Percentiles rank a stretch among this genome's conserved stretches.
Conservation (phyloP, 441 rosid genomes). For the Pelargonium citronellum region DNA sequence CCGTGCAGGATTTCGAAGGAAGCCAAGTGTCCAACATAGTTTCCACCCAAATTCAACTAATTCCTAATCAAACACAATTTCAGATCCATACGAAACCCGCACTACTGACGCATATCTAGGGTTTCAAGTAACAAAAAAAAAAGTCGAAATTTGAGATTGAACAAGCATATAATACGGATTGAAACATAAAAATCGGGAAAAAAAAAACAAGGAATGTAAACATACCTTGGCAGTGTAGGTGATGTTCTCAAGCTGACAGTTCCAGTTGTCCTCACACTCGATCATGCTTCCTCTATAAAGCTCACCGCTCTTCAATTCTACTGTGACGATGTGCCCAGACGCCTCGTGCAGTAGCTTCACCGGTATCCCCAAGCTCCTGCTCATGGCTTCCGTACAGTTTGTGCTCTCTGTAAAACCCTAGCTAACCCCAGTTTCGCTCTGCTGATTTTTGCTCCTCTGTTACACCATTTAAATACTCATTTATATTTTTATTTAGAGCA, state of each 20-base stretch:
- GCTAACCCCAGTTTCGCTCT: neutral
- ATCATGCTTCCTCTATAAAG: slow-evolving; percentile 29
- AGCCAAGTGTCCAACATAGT: too few relatives aligned
- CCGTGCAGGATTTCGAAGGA: too few relatives aligned
- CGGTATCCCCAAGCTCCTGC: slow-evolving; percentile 30
- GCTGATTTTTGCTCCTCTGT: neutral
- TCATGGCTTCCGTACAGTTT: slow-evolving; percentile 18
- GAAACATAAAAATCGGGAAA: neutral
- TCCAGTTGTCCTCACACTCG: slow-evolving; percentile 34
- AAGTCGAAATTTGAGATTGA: neutral
- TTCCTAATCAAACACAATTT: neutral
- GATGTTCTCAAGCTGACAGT: slow-evolving; percentile 31
- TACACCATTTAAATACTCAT: neutral
- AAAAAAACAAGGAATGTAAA: neutral
- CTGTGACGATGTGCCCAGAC: slow-evolving; percentile 28
- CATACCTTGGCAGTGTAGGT: slow-evolving; percentile 28
- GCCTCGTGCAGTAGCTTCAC: slow-evolving; percentile 32
- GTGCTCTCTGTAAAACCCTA: neutral
- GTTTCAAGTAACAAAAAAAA: too few relatives aligned
- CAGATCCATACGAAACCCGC: neutral
- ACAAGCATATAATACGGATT: neutral
- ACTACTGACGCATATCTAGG: neutral
- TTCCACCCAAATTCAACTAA: neutral
- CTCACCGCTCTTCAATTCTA: slow-evolving; percentile 29
- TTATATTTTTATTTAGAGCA: too few relatives aligned